Evolutionary conservation across 352 stramenopile genomes (phyloP), one percentile per base, ranked within the genome.

Genomic region (Phytopythium aichiense): DNA sequence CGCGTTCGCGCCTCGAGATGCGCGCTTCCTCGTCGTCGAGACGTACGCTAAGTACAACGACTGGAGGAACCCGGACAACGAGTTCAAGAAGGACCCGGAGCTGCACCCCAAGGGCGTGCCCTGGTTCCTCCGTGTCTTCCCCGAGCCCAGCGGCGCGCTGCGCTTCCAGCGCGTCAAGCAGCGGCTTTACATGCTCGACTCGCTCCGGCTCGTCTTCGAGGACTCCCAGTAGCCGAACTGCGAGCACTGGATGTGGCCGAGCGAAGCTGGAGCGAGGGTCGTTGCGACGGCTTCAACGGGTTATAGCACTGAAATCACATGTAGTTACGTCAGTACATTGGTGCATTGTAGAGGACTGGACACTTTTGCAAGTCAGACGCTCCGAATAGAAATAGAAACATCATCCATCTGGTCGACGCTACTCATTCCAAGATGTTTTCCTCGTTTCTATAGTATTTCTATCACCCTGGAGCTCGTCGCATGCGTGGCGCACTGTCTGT

Each of bases 41-140:
- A 85, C 87, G 6, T 78, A 71, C 46, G 65, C 75, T 59, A 79
- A 75, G 51, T 90, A 87, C 66, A 86, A 77, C 52, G 64, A 79
- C 50, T 93, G 84, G 84, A 81, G 83, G 45, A 81, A 86, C 63
- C 79, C 77, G 42, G 72, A 80, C 11, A 90, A 91, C 51, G 75
- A 76, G 28, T 91, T 91, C 66, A 89, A 89, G 63, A 56, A 66
- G 51, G 71, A 78, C 50, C 67, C 69, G 31, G 66, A 77, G 25
- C 84, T 91, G 25, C 63, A 66, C 16, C 66, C 84, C 13, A 79
- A 82, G 45, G 82, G 82, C 16, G 79, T 91, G 13, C 82, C 82
- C 20, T 91, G 74, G 72, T 74, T 91, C 43, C 75, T 72, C 35
- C 80, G 79, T 45, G 59, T 89, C 11, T 74, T 60, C 31, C 72